A percentile compares a stretch with the other conserved stretches of the same genome.
phyloP scores from a whole-genome alignment of 139 green algal species.

The Nannochloris sp. region DNA sequence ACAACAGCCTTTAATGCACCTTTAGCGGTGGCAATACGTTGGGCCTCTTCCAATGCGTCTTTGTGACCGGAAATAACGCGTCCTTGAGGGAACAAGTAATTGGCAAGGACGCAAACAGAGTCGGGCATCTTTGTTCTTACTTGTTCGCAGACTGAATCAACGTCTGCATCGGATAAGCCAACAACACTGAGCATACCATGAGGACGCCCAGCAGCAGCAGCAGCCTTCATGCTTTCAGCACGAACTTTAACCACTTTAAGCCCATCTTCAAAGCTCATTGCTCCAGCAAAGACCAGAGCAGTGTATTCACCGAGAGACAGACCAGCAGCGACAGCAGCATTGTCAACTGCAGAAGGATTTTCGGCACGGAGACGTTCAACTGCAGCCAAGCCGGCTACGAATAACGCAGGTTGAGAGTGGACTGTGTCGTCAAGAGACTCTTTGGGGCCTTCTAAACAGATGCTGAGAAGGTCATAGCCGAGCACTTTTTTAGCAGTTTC shows the following conservation, averaged over 20 bases:
- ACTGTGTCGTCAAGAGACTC: slow-evolving; percentile 79
- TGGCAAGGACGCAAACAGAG: slow-evolving; percentile 73
- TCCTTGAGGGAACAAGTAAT: slow-evolving; percentile 88
- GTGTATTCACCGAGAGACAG: slow-evolving; percentile 88
- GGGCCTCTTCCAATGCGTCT: slow-evolving; percentile 51
- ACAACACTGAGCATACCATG: slow-evolving; percentile 90
- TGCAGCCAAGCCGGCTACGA: slow-evolving; percentile 80
- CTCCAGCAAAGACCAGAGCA: slow-evolving; percentile 80
- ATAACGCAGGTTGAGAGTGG: slow-evolving; percentile 70
- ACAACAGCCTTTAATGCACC: slow-evolving; percentile 74
- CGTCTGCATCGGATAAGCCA: slow-evolving; percentile 63
- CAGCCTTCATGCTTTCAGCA: slow-evolving; percentile 72
- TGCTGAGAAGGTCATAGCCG: slow-evolving; percentile 79
- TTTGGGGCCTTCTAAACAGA: slow-evolving; percentile 67
- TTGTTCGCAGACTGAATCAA: slow-evolving; percentile 43
- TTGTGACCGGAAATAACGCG: slow-evolving; percentile 72
- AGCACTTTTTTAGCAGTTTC: slow-evolving; percentile 63
- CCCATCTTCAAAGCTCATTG: slow-evolving; percentile 81
- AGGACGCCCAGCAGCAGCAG: slow-evolving; percentile 42
- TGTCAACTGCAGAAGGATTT: slow-evolving; percentile 34
- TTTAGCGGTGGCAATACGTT: slow-evolving; percentile 37
- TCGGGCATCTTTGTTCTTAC: slow-evolving; percentile 16
- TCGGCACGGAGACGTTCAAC: slow-evolving; percentile 56
- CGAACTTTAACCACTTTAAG: slow-evolving; percentile 84
- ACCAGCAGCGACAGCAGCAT: slow-evolving; percentile 49